Evolutionary conservation across 1,284 basidiomycete species (phyloP), one percentile per base, ranked within the genome.

Genomic region (Gymnopus androsaceus): DNA sequence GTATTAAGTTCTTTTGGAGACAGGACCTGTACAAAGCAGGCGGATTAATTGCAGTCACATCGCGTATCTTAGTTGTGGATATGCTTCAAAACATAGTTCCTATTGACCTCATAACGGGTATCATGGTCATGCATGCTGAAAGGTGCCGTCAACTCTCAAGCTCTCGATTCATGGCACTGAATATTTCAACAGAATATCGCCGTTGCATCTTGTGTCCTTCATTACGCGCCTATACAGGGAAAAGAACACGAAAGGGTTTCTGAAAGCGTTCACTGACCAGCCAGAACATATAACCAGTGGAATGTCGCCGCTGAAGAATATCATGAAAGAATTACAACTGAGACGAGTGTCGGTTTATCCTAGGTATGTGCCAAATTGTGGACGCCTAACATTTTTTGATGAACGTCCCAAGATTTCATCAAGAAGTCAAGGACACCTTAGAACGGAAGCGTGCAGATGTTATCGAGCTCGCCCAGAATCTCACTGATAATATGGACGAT

Each of bases 241-340:
- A 68, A 85, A 88, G 71, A 98, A 98, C 71, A 76, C 83, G 70
- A 81, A 79, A 4, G 96, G 95, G 1, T 99, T 98, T 70, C 75
- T 98, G 60, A 98, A 99, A 71, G 97, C 95, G 0, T 98, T 99
- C 68, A 94, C 94, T 0, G 96, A 98, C 69, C 89, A 98, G 64
- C 94, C 96, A 0, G 96, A 99, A 69, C 85, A 90, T 58, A 97
- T 99, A 60, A 94, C 91, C 0, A 92, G 87, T 62, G 95, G 95
- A 0, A 75, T 98, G 66, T 94, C 90, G 1, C 95, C 96, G 0
- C 75, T 99, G 17, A 91, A 91, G 66, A 94, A 90, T 46, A 92
- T 97, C 59, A 87, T 99, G 79, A 92, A 94, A 61, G 94, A 97
- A 69, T 81, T 99, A 3, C 92, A 94, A 62, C 77, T 99, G 54